Conservation (phyloP, 495 filamentous ascomycete species). For the Schizothecium vesticola region DNA sequence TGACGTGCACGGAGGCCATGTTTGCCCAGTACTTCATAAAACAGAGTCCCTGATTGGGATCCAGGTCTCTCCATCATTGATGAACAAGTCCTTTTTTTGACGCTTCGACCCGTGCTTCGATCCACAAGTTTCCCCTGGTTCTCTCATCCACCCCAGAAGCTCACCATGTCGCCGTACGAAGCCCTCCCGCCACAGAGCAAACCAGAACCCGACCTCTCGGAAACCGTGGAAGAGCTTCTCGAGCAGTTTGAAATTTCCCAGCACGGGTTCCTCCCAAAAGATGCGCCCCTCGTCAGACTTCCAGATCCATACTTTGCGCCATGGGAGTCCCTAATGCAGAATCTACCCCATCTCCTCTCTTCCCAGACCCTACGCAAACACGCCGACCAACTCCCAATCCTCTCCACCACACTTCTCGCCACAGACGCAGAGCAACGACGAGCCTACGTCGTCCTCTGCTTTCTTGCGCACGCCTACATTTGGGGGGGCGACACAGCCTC, state of each 20-base stretch:
- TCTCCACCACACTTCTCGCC: background rate
- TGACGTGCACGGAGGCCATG: background rate
- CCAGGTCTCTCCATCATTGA: background rate
- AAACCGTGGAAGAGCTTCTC: slow-evolving; percentile 1
- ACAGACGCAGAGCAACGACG: background rate
- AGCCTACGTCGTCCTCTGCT: slow-evolving; percentile 6
- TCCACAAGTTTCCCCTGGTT: background rate
- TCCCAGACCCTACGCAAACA: slow-evolving; percentile 59
- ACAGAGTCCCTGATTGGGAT: background rate
- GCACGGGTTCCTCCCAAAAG: slow-evolving; percentile 72
- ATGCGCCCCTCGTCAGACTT: slow-evolving; percentile 60
- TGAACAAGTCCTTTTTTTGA: background rate
- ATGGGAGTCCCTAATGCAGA: slow-evolving; percentile 69
- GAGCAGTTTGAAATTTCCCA: slow-evolving; percentile 24
- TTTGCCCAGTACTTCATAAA: background rate
- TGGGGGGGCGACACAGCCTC: slow-evolving; percentile 46
- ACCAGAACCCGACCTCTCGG: background rate
- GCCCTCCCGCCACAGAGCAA: background rate
- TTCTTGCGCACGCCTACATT: slow-evolving; percentile 10
- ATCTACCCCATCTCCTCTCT: slow-evolving; percentile 62
- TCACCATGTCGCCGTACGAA: slow-evolving; percentile 21
- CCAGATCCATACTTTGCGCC: slow-evolving; percentile 71
- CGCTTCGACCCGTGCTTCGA: background rate
- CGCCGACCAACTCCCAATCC: slow-evolving; percentile 63
- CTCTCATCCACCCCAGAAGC: background rate